A percentile compares a stretch with the other conserved stretches of the same genome.
Conservation (phyloP, 164 flowering plant genomes). For the Berberis vulgaris region DNA sequence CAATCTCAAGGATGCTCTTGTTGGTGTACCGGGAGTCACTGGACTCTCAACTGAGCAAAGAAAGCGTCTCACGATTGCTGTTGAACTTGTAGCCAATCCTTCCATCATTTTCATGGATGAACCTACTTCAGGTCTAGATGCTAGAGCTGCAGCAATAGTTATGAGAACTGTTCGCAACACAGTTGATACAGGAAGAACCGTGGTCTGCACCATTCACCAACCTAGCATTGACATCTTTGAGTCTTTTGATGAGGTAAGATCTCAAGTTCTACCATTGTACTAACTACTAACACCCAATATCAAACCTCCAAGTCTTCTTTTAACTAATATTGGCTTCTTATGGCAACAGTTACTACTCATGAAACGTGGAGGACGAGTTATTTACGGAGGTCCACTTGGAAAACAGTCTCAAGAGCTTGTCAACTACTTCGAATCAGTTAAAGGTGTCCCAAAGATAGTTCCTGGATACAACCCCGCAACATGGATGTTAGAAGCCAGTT, state of each 20-base stretch:
- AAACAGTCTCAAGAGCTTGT: conserved; percentile 63
- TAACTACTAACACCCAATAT: background rate
- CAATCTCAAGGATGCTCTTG: conserved; percentile 66
- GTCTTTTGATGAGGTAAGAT: conserved; percentile 82
- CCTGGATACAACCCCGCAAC: conserved; percentile 78
- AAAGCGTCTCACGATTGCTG: conserved; percentile 89
- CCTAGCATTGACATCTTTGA: conserved; percentile 98
- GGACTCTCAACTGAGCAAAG: conserved; percentile 96
- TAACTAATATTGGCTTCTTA: background rate
- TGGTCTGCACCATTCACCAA: conserved; percentile 95
- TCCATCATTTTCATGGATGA: conserved; percentile 98
- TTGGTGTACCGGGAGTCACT: conserved; percentile 81
- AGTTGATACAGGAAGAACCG: conserved; percentile 94
- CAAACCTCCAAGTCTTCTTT: background rate
- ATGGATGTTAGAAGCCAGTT: conserved; percentile 91
- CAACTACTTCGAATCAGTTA: conserved; percentile 72
- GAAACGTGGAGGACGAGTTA: conserved; percentile 97
- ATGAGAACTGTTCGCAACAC: conserved; percentile 96
- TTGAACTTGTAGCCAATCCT: conserved; percentile 96
- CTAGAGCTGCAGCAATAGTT: conserved; percentile 96
- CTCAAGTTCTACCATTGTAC: background rate
- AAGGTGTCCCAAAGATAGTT: conserved; percentile 57
- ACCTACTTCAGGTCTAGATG: conserved; percentile 98
- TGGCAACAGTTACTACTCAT: conserved; percentile 51
- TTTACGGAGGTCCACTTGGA: conserved; percentile 84